Percentiles rank a stretch among this genome's conserved stretches.
phyloP scores from a whole-genome alignment of 1,284 basidiomycete genomes.

The Vanrija sp. region DNA sequence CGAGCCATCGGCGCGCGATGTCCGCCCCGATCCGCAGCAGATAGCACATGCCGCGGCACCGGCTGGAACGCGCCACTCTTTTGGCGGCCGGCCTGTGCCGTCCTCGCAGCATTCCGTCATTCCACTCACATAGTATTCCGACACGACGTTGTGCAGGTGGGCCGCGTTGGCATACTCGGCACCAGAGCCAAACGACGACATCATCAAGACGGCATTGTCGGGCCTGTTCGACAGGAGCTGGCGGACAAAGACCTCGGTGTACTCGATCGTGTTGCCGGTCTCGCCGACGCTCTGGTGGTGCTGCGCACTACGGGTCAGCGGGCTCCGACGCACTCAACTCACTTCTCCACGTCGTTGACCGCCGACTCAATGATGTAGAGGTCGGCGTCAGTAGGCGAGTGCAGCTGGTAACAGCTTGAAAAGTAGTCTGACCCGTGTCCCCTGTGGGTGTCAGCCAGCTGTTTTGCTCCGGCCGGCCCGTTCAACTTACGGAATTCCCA shows the following conservation, averaged over 20 bases:
- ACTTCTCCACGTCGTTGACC: conserved; percentile 6
- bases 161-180: conserved; percentile 2
- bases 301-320: not conserved
- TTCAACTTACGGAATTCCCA: not conserved
- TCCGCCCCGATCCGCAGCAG: too few species aligned
- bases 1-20: too few species aligned
- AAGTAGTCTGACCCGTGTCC: conserved; percentile 7
- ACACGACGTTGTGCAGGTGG: not conserved
- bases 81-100: too few species aligned
- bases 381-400: conserved; percentile 1
- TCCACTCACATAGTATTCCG: not conserved
- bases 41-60: too few species aligned
- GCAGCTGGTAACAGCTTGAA: conserved; percentile 3
- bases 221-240: not conserved
- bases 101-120: too few species aligned
- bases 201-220: conserved; percentile 1
- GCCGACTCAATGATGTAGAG: conserved; percentile 7
- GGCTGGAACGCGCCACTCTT: too few species aligned
- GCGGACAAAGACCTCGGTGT: conserved; percentile 9
- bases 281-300: not conserved
- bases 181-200: not conserved
- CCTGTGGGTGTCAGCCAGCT: not conserved
- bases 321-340: not conserved
- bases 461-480: not conserved
- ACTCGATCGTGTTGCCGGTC: not conserved